Evolutionary conservation across 2,329 filamentous ascomycete genomes (phyloP), one percentile per base, ranked within the genome.

Genomic region (Alternaria gaisen): DNA sequence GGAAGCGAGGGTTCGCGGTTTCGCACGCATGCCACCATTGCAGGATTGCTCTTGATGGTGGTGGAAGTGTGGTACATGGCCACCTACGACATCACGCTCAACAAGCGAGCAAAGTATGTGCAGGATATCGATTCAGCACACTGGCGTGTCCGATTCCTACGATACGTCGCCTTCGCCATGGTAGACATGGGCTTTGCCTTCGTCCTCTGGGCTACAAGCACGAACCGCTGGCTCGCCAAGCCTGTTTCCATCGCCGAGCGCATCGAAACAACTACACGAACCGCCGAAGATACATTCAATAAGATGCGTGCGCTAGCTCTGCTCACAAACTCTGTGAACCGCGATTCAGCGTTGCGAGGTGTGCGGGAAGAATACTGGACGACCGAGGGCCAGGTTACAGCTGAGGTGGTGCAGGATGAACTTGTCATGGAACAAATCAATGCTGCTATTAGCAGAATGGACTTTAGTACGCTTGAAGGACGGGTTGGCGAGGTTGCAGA

Each of bases 321-420:
- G 58, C 81, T 97, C 46, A 87, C 90, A 75, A 97, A 97, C 81
- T 92, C 92, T 3, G 86, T 91, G 16, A 83, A 90, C 58, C 83
- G 94, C 56, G 92, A 97, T 79, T 84, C 87, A 64, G 86, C 85
- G 43, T 80, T 97, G 77, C 87, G 93, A 60, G 83, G 79, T 3
- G 85, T 86, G 59, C 85, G 86, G 51, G 86, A 90, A 68, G 85
- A 83, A 16, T 97, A 97, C 80, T 98, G 94, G 94, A 81, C 83
- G 10, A 89, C 90, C 44, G 92, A 97, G 81, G 90, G 88, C 7
- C 82, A 86, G 53, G 77, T 92, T 30, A 92, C 91, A 86, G 82
- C 85, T 36, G 88, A 90, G 71, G 88, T 91, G 24, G 90, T 96
- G 85, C 91, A 93, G 82, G 91, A 94, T 64, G 84, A 88, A 63